Conservation (phyloP, 2,329 filamentous ascomycete species). For the Sporothrix protearum region DNA sequence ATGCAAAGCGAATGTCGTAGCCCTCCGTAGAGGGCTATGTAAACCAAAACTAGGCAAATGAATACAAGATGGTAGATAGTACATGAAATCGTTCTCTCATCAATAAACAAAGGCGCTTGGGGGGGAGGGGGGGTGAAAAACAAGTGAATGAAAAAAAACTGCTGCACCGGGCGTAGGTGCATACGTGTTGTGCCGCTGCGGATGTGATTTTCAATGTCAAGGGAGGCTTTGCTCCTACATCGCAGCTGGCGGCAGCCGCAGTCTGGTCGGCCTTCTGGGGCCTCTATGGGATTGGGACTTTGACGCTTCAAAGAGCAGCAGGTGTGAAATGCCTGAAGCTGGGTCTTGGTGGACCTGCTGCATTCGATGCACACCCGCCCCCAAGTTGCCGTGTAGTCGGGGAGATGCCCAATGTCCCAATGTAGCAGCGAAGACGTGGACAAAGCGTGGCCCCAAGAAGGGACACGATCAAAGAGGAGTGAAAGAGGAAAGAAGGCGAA, state of each 20-base stretch:
- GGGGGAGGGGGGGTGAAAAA: background rate
- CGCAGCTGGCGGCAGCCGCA: background rate
- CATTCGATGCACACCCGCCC: background rate
- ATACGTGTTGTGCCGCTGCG: background rate
- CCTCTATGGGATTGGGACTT: background rate
- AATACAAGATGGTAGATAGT: background rate
- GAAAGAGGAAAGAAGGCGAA: background rate
- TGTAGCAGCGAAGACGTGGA: background rate
- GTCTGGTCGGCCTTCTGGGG: background rate
- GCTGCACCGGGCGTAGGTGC: background rate
- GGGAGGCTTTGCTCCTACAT: background rate
- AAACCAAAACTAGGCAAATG: background rate
- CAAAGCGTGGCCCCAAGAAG: background rate
- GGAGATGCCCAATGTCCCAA: background rate
- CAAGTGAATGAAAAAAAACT: background rate
- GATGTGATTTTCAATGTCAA: background rate
- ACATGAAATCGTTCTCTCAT: conserved; percentile 1
- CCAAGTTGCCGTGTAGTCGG: background rate
- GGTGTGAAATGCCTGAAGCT: no score
- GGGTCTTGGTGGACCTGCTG: background rate
- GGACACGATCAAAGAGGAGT: conserved; percentile 1
- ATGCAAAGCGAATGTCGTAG: conserved; percentile 7
- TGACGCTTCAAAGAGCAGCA: background rate
- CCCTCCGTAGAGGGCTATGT: background rate
- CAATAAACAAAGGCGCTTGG: background rate